A percentile compares a stretch with the other conserved stretches of the same genome.
These are phyloP conservation scores for Vigna radiata DNA, from an alignment of 306 rosid genomes.

Conservation along the genomic window DNA sequence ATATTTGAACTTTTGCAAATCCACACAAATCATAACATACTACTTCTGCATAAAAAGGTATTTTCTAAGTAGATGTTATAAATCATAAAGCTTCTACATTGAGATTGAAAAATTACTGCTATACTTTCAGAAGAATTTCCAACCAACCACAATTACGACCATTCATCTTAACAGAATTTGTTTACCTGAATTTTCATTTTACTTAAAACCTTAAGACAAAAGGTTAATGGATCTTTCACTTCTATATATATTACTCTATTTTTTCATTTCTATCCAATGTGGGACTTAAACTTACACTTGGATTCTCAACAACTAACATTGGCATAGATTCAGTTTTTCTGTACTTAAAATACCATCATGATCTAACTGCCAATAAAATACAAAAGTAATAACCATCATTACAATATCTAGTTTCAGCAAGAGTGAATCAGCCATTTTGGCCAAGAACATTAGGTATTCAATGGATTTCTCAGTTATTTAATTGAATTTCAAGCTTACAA, in stretches of 20 bases:
- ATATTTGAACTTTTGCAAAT: too few species aligned
- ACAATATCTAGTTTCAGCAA: neutral
- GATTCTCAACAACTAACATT: neutral
- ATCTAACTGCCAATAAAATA: neutral
- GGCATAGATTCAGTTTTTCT: neutral
- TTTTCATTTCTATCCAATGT: too few species aligned
- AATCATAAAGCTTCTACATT: neutral
- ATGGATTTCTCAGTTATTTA: neutral
- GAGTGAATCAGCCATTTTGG: constrained; percentile 1
- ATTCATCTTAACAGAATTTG: too few species aligned
- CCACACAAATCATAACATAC: too few species aligned
- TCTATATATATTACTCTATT: too few species aligned
- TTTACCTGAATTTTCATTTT: too few species aligned
- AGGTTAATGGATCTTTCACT: too few species aligned
- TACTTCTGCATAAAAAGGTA: too few species aligned
- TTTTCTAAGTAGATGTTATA: neutral
- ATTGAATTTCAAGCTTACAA: constrained; percentile 5
- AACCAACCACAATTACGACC: too few species aligned
- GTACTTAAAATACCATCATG: neutral
- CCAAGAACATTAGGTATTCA: constrained; percentile 1
- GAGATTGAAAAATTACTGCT: neutral
- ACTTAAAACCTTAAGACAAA: too few species aligned
- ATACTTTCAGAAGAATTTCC: too few species aligned
- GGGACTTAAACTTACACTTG: too few species aligned
- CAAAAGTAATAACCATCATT: neutral